Percentiles rank a stretch among this genome's conserved stretches.
Conservation (phyloP, 768 basidiomycete genomes). For the Hericium alpestre region DNA sequence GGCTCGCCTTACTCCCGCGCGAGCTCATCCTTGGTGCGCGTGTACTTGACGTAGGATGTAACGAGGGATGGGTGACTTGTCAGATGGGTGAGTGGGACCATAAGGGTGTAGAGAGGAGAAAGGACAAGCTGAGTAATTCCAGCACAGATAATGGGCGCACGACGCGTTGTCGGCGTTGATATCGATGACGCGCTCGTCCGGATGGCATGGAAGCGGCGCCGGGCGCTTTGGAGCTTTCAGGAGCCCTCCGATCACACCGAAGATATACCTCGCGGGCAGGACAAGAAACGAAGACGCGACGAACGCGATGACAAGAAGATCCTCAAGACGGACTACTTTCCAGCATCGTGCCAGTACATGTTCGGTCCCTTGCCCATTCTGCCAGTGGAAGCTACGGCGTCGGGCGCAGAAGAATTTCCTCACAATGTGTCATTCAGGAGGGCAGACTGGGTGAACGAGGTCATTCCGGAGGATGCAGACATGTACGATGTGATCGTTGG, state of each 20-base stretch:
- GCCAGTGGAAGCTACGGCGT: constrained; percentile 18
- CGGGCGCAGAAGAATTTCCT: constrained; percentile 44
- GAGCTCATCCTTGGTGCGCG: constrained; percentile 41
- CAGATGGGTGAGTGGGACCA: constrained; percentile 54
- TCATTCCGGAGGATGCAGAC: constrained; percentile 44
- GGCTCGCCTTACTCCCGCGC: constrained; percentile 51
- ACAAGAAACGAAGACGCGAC: constrained; percentile 13
- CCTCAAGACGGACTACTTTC: constrained; percentile 50
- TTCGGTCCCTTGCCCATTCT: constrained; percentile 70
- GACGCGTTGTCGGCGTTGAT: constrained; percentile 73
- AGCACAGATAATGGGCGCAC: constrained; percentile 59
- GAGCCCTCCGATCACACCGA: constrained; percentile 21
- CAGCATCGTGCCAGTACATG: constrained; percentile 63
- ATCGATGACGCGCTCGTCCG: constrained; percentile 71
- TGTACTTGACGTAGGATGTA: constrained; percentile 81
- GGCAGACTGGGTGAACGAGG: constrained; percentile 60
- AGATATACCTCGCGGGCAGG: not conserved
- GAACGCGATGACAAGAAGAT: not conserved
- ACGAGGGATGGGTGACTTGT: constrained; percentile 77
- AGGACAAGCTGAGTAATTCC: not conserved
- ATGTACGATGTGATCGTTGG: constrained; percentile 73
- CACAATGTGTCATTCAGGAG: constrained; percentile 67
- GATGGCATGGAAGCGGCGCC: constrained; percentile 63
- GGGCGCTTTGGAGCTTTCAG: constrained; percentile 63
- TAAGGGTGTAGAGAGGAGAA: not conserved